phyloP scores from a whole-genome alignment of 805 yeast genomes.

The Lachancea lanzarotensis region DNA sequence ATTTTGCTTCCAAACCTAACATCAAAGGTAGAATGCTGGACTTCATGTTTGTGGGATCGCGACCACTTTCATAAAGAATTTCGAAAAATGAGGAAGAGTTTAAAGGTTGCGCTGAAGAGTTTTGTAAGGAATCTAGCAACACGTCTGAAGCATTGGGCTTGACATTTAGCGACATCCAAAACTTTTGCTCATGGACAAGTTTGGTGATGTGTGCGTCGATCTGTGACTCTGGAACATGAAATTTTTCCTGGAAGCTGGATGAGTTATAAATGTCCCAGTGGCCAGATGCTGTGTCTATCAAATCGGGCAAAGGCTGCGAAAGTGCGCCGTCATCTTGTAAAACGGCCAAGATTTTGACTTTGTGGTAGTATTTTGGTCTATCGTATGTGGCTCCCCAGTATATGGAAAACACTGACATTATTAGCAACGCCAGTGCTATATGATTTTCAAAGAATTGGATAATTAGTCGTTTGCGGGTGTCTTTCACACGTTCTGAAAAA shows the following conservation, averaged over 20 bases:
- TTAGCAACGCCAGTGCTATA: conserved; percentile 19
- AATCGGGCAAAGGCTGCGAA: conserved; percentile 13
- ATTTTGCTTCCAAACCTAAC: conserved; percentile 32
- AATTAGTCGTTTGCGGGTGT: conserved; percentile 11
- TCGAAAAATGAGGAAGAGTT: conserved; percentile 29
- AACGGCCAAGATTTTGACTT: conserved; percentile 30
- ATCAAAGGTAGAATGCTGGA: conserved; percentile 42
- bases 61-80: conserved; percentile 52
- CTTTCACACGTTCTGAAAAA: conserved; percentile 15
- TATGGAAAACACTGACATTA: conserved; percentile 23
- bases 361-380: conserved; percentile 19
- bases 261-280: conserved; percentile 29
- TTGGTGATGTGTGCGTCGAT: conserved; percentile 36
- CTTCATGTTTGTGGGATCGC: conserved; percentile 49
- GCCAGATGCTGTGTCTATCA: conserved; percentile 19
- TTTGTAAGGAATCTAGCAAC: conserved; percentile 21
- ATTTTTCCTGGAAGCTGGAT: conserved; percentile 21
- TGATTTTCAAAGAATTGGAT: conserved; percentile 12
- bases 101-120: conserved; percentile 14
- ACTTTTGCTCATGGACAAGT: conserved; percentile 47
- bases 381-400: conserved; percentile 36
- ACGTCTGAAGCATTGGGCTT: conserved; percentile 39
- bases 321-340: conserved; percentile 28
- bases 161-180: conserved; percentile 60
- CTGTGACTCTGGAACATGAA: conserved; percentile 15